Evolutionary conservation across 2,329 filamentous ascomycete species (phyloP).

Genomic region (Purpureocillium lavendulum): DNA sequence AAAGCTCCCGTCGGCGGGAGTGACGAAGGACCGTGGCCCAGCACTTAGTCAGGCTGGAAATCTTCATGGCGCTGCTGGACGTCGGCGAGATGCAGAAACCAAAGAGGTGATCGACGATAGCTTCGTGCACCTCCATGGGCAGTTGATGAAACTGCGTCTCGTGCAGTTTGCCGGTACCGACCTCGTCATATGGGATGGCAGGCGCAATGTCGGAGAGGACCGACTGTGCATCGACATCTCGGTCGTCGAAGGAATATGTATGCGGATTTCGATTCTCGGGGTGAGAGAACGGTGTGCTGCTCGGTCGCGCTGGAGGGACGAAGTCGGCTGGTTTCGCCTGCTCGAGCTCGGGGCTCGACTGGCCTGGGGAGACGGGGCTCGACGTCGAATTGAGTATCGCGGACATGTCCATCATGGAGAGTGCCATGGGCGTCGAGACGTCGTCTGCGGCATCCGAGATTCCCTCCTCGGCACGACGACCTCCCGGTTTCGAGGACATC

Average conservation of each 20-base stretch:
- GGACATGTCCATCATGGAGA: constrained; percentile 25
- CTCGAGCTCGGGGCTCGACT: constrained; percentile 42
- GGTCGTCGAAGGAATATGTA: constrained; percentile 17
- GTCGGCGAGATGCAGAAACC: constrained; percentile 57
- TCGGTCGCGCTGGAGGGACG: constrained; percentile 36
- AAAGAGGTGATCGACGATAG: constrained; percentile 63
- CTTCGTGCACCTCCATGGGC: constrained; percentile 64
- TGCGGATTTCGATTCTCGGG: constrained; percentile 35
- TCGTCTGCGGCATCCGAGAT: constrained; percentile 16
- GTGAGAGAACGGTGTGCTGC: constrained; percentile 52
- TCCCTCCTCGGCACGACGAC: constrained; percentile 6
- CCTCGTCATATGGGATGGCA: constrained; percentile 11
- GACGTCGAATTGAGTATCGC: constrained; percentile 32
- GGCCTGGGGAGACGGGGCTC: constrained; percentile 47
- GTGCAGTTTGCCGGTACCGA: constrained; percentile 9
- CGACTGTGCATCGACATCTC: constrained; percentile 11
- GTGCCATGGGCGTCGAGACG: constrained; percentile 26
- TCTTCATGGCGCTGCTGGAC: constrained; percentile 45
- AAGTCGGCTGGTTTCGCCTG: constrained; percentile 32
- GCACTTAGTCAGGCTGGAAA: constrained; percentile 44
- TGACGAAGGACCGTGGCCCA: constrained; percentile 60
- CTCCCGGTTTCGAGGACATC: constrained; percentile 1
- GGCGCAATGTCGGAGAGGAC: constrained; percentile 5
- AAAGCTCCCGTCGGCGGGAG: constrained; percentile 58
- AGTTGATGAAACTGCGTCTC: constrained; percentile 38